Base-by-base conservation (phyloP, 768 basidiomycete species). In the Lyophyllum semitale region DNA sequence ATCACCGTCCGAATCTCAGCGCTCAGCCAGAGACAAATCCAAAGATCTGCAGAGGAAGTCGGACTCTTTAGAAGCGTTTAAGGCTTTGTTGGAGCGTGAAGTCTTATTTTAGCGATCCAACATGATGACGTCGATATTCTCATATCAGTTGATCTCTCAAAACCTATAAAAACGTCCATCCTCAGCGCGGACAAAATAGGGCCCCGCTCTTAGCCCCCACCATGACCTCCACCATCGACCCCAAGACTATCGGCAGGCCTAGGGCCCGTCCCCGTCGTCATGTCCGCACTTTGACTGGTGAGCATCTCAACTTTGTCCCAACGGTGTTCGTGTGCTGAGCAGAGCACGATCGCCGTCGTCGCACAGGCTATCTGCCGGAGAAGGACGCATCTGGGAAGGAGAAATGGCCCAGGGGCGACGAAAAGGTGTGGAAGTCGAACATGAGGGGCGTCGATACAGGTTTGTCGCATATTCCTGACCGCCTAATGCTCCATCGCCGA, bases 321-420 rank as follows among this genome's bases (percentile, higher is more conserved):
- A 38, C n/a, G 48, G 58, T 43, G 23, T 22, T 30, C 49, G 13
- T 51, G 8, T 23, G 23, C 23, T n/a, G 5, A 41, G 46, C 13
- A 30, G 33, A 43, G 32, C 30, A 8, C 35, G 32, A 20, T 18
- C n/a, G 15, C 46, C 52, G 26, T 48, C 46, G 41, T 51, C 43
- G 29, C 59, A 35, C 57, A 93, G 91, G 88, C 15, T 93, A 91
- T 65, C 71, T 87, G 3, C 89, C 91, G 4, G 91, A 93, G 68
- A 82, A 81, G 42, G 90, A 93, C 64, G 84, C 79, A 3, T 68
- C 77, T 42, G 91, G 91, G 30, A 86, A 90, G 67, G 91, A 93
- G 68, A 87, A 87, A 70, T 94, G 91, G 91, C 91, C 91, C 29
- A 78, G 77, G 57, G 91, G 91, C 37, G 88, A 93, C 11, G 90